phyloP scores from a whole-genome alignment of 768 basidiomycete genomes.

The Erythrobasidium yunnanense region DNA sequence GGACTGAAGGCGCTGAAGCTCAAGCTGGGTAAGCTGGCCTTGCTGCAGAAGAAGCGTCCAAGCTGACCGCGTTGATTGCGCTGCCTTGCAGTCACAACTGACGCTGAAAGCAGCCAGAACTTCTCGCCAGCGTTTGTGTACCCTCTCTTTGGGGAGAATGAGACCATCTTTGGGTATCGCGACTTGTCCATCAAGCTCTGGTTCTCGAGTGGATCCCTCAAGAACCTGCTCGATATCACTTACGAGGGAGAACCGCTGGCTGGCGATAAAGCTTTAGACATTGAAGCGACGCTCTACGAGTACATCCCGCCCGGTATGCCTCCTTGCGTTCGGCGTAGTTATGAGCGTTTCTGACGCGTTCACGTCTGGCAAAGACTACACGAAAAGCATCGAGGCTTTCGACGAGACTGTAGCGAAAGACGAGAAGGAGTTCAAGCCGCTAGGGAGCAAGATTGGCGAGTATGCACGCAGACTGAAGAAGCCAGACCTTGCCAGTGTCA shows the following conservation, averaged over 20 bases:
- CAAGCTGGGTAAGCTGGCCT: slow-evolving; percentile 59
- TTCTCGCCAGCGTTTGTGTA: slow-evolving; percentile 91
- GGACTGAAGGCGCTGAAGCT: slow-evolving; percentile 66
- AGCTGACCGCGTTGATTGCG: too few relatives aligned
- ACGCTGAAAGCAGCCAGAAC: slow-evolving; percentile 46
- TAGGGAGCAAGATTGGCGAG: slow-evolving; percentile 61
- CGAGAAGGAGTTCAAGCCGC: slow-evolving; percentile 63
- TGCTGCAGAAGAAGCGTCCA: slow-evolving; percentile 52
- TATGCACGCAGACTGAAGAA: slow-evolving; percentile 55
- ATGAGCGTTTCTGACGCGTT: too few relatives aligned
- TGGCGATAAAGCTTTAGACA: slow-evolving; percentile 65
- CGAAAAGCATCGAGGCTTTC: slow-evolving; percentile 59
- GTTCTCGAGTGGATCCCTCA: slow-evolving; percentile 74
- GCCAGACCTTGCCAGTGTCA: slow-evolving; percentile 43
- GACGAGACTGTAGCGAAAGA: slow-evolving; percentile 62
- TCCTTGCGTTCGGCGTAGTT: too few relatives aligned
- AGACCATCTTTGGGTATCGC: slow-evolving; percentile 89
- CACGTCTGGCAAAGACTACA: too few relatives aligned
- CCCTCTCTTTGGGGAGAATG: slow-evolving; percentile 91
- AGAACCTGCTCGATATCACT: slow-evolving; percentile 59
- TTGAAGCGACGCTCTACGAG: slow-evolving; percentile 61
- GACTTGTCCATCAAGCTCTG: slow-evolving; percentile 71
- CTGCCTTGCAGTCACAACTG: slow-evolving; percentile 55
- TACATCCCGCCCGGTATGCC: slow-evolving; percentile 63
- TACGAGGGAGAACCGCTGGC: slow-evolving; percentile 56